Evolutionary conservation across 495 filamentous ascomycete species (phyloP), one percentile per base, ranked within the genome.

Genomic region (Aspergillus incahuasiensis): DNA sequence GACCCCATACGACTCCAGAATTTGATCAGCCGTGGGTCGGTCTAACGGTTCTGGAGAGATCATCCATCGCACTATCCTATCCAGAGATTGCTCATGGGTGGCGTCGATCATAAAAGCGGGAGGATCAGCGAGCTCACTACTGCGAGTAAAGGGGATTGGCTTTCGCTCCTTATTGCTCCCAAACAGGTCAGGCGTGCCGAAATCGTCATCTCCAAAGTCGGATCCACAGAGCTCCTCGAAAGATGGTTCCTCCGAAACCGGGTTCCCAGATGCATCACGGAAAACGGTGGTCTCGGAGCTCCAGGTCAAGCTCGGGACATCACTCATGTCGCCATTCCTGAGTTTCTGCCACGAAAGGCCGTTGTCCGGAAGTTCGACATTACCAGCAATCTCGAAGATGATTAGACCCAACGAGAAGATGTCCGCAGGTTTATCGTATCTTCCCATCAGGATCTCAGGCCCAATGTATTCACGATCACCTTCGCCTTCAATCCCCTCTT

Each of bases 391-490:
- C 73, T 98, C 94, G 38, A 96, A 82, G 68, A 97, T 88, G 64
- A 97, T 92, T 55, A 97, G 79, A 28, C 94, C 94, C 19, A 98
- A 80, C 3, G 92, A 87, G 70, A 97, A 98, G 35, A 98, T 82
- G 69, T 98, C 94, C 40, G 88, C 86, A 3, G 94, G 88, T 64
- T 94, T 94, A 70, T 95, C 92, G 63, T 84, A 91, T 53, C 85
- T 81, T 34, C 89, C 91, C 63, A 77, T 79, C 12, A 98, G 79
- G 44, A 96, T 88, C 65, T 98, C 94, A 0, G 92, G 91, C 6
- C 87, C 91, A 63, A 98, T 91, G 65, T 98, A 98, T 64, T 94
- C 89, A 43, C 94, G 88, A 63, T 98, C 94, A 16, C 94, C 94
- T 72, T 98, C 94, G 28, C 88, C 84, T 52, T 98, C 94, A 35